Evolutionary conservation across 2,329 filamentous ascomycete species (phyloP).

Genomic region (Aspergillus fructus): DNA sequence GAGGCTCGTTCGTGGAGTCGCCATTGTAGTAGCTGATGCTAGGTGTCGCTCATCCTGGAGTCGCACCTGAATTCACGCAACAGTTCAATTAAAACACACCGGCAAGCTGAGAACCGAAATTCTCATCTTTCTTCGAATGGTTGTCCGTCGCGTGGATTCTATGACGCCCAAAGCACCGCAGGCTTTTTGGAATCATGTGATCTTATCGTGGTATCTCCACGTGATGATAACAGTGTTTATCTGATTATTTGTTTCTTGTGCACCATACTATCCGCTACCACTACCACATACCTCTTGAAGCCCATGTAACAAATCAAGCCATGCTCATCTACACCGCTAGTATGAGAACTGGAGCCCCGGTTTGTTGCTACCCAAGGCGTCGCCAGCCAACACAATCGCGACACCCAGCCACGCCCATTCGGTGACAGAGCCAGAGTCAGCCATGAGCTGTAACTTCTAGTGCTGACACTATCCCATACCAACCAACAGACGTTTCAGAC

Average conservation of each 20-base stretch:
- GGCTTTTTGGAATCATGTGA: constrained; percentile 3
- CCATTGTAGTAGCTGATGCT: constrained; percentile 19
- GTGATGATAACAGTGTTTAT: constrained; percentile 1
- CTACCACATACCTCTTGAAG: too few species aligned
- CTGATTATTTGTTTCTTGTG: not conserved
- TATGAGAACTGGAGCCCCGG: not conserved
- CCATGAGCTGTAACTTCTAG: not conserved
- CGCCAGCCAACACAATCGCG: not conserved
- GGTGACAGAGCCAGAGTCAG: not conserved
- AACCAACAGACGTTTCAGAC: not conserved
- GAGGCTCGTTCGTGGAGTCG: constrained; percentile 21
- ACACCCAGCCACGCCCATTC: not conserved
- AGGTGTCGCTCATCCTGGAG: constrained; percentile 19
- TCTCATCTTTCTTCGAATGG: not conserved
- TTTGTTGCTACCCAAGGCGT: not conserved
- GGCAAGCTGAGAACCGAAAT: constrained; percentile 2
- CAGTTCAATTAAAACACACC: not conserved
- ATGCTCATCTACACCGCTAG: not conserved
- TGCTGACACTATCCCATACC: not conserved
- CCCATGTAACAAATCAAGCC: not conserved
- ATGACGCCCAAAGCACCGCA: not conserved
- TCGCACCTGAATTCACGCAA: not conserved
- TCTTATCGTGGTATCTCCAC: not conserved
- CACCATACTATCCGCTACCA: not conserved
- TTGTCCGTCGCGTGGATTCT: not conserved